Percentiles rank a stretch among this genome's conserved stretches.
Evolutionary conservation across 306 rosid species (phyloP).

Genomic region (Canavalia ensiformis): DNA sequence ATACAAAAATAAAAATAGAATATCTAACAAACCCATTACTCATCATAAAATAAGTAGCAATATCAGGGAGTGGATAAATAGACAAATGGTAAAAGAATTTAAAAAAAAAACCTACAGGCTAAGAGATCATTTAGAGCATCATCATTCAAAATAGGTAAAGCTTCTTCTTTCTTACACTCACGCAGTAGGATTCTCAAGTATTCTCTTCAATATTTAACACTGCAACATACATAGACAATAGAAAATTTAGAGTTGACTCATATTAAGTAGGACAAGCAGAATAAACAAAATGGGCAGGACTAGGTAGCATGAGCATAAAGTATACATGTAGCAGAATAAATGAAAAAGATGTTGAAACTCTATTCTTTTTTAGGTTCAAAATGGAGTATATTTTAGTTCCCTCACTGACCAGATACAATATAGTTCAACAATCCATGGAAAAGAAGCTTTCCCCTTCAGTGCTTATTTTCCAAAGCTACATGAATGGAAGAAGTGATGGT

Average conservation of each 20-base stretch:
- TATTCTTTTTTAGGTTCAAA: too few relatives aligned
- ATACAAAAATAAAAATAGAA: constrained; percentile 39
- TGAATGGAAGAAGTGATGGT: too few relatives aligned
- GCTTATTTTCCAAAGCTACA: too few relatives aligned
- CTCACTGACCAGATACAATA: too few relatives aligned
- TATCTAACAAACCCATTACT: constrained; percentile 7
- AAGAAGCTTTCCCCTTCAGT: too few relatives aligned
- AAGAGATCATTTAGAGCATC: constrained; percentile 93
- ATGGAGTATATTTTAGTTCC: too few relatives aligned
- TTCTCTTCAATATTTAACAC: constrained; percentile 98
- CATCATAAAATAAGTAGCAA: constrained; percentile 38
- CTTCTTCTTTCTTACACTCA: constrained; percentile 99
- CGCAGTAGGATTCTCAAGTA: constrained; percentile 95
- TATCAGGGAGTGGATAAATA: constrained; percentile 27
- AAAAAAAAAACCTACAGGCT: constrained; percentile 82
- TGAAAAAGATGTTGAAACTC: too few relatives aligned
- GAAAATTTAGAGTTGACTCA: constrained; percentile 42
- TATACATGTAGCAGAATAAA: too few relatives aligned
- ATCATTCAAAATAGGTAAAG: constrained; percentile 94
- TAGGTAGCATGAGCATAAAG: too few relatives aligned
- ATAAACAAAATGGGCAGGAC: too few relatives aligned
- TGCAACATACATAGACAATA: constrained; percentile 55
- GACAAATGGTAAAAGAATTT: constrained; percentile 28
- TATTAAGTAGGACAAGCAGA: background rate
- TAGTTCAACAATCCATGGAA: too few relatives aligned